Base-by-base conservation (phyloP, 2,329 filamentous ascomycete genomes). In the Aspergillus spinulosporus region DNA sequence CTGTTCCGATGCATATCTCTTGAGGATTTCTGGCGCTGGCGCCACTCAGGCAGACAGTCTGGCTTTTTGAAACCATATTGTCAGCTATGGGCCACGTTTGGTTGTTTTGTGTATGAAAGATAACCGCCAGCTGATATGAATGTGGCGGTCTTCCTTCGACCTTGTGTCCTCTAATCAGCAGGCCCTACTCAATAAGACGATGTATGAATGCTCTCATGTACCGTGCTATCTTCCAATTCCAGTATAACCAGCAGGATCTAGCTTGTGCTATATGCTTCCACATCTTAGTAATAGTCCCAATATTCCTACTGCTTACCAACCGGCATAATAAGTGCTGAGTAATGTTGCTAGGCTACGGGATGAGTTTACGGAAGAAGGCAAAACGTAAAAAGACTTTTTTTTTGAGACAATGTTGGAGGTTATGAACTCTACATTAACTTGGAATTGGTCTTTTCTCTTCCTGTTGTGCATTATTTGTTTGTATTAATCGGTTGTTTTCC, bases 21-120 rank as follows among this genome's bases (percentile, higher is more conserved):
- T 21, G 50, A 48, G 37, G 54, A 43, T 34, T 32, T 39, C 49
- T 59, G 57, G 57, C 57, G 57, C 57, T 54, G 57, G 57, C 57
- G 57, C 54, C 57, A 46, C 36, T 11, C 26, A 57, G 42, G 42
- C 44, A 52, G 52, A 49, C 15, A n/a, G 31, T 36, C 36, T 45
- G 36, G 31, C 28, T 48, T 29, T 36, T 44, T 5, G 15, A 15
- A 39, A 42, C 14, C 14, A 39, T 55, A 9, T 44, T 45, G 31
- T 50, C 54, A 51, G 54, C 43, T 45, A 54, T 49, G 29, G 54
- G 29, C 15, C 43, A 44, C 44, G 34, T 54, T 42, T 42, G 46
- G 21, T 48, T 40, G n/a, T 40, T 42, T 43, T 40, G 14, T 58
- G 14, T 9, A 39, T 45, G 32, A n/a, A 34, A 26, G 28, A 40